Evolutionary conservation across 495 filamentous ascomycete genomes (phyloP).

Genomic region (Aspergillus saccharolyticus): DNA sequence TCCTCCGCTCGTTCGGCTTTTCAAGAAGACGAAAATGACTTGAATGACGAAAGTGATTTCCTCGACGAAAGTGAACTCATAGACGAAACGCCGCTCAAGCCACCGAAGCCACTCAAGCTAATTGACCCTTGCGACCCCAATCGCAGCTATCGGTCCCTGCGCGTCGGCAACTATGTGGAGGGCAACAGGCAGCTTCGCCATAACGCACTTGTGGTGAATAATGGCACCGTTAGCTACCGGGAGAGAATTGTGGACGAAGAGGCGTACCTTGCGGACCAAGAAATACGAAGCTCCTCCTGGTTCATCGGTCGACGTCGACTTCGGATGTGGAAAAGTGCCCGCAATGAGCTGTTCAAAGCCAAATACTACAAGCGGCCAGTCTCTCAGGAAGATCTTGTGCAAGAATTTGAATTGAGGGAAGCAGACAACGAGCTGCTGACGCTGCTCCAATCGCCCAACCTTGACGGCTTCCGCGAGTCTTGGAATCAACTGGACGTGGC

Average conservation of each 20-base stretch:
- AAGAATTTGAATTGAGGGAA: conserved; percentile 10
- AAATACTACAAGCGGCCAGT: conserved; percentile 17
- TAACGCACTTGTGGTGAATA: background rate
- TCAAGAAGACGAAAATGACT: background rate
- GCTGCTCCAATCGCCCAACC: conserved; percentile 20
- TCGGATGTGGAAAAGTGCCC: conserved; percentile 23
- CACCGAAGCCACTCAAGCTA: background rate
- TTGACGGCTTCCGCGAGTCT: conserved; percentile 32
- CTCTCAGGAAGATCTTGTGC: conserved; percentile 8
- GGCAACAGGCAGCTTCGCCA: background rate
- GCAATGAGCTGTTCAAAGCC: conserved; percentile 25
- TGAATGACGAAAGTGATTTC: background rate
- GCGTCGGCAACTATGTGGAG: background rate
- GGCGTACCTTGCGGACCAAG: background rate
- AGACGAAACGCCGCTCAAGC: background rate
- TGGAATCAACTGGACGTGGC: conserved; percentile 33
- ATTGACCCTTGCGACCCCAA: background rate
- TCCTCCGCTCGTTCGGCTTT: background rate
- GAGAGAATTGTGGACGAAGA: conserved; percentile 2
- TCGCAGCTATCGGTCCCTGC: background rate
- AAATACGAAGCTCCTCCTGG: conserved; percentile 17
- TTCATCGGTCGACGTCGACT: background rate
- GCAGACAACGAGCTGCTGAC: conserved; percentile 22
- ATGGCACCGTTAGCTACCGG: background rate
- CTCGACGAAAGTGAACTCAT: background rate